These are phyloP conservation scores for Chlorokybus atmophyticus DNA, from an alignment of 139 green algal genomes.

Conservation along the genomic window DNA sequence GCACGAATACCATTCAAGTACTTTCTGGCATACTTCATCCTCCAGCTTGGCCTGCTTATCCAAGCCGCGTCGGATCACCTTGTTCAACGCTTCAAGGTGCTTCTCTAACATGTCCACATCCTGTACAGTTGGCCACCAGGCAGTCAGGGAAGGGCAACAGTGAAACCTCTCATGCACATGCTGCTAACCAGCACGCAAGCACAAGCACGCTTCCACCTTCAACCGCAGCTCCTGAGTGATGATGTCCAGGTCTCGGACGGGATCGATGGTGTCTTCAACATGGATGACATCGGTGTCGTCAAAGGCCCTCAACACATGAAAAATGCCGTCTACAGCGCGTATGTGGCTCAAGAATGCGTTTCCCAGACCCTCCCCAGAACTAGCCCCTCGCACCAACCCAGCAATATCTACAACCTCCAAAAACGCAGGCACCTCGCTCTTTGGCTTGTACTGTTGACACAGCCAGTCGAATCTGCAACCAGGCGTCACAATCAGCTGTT, in stretches of 20 bases:
- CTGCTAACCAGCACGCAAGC: background rate
- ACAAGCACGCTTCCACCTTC: conserved; percentile 8
- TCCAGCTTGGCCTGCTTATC: no score
- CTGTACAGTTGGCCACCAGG: no score
- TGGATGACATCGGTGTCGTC: conserved; percentile 75
- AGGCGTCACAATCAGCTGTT: no score
- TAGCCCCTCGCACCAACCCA: conserved; percentile 76
- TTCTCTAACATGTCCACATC: no score
- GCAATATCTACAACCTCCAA: conserved; percentile 95
- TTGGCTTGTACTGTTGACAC: conserved; percentile 43
- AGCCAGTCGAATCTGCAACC: conserved; percentile 94
- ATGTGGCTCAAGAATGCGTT: conserved; percentile 98
- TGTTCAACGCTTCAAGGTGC: no score
- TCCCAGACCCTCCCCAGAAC: conserved; percentile 81
- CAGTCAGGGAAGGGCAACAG: no score
- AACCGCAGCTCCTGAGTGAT: conserved; percentile 75
- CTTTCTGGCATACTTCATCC: no score
- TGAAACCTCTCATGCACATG: no score
- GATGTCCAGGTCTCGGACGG: conserved; percentile 93
- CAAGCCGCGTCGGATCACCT: no score
- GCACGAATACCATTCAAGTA: no score
- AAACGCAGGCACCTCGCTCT: conserved; percentile 63
- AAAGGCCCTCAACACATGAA: conserved; percentile 83
- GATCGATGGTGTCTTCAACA: conserved; percentile 90
- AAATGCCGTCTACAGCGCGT: conserved; percentile 88